These are phyloP conservation scores for Hypoxylon lienhwacheense DNA, from an alignment of 495 filamentous ascomycete genomes.

Conservation along the genomic window DNA sequence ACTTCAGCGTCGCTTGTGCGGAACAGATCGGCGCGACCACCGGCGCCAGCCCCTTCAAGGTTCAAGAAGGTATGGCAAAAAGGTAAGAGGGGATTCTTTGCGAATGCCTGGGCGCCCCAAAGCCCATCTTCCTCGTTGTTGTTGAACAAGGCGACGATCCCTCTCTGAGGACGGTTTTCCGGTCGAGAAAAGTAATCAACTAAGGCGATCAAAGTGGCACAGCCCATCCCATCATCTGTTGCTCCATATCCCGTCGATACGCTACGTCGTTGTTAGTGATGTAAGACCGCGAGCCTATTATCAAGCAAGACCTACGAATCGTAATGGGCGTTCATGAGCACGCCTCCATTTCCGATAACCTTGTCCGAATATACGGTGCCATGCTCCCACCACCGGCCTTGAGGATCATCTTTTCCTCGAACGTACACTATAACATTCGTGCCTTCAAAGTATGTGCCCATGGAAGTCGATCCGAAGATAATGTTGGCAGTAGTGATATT, in stretches of 20 bases:
- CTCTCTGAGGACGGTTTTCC: slow-evolving; percentile 74
- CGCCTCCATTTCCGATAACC: slow-evolving; percentile 66
- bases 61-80: slow-evolving; percentile 88
- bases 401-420: slow-evolving; percentile 72
- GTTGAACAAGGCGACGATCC: slow-evolving; percentile 85
- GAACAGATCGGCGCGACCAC: slow-evolving; percentile 85
- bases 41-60: slow-evolving; percentile 92
- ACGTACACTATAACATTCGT: slow-evolving; percentile 93
- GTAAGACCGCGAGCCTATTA: not conserved
- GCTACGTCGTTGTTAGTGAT: slow-evolving; percentile 45
- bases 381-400: slow-evolving; percentile 65
- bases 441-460: slow-evolving; percentile 81
- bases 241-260: slow-evolving; percentile 88
- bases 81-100: slow-evolving; percentile 73
- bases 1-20: slow-evolving; percentile 86
- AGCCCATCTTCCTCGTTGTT: slow-evolving; percentile 96
- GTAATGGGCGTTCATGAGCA: slow-evolving; percentile 94
- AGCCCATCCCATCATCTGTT: slow-evolving; percentile 91
- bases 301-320: slow-evolving; percentile 54
- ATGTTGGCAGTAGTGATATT: slow-evolving; percentile 64
- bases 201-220: slow-evolving; percentile 83
- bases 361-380: slow-evolving; percentile 43
- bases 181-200: slow-evolving; percentile 81
- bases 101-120: slow-evolving; percentile 85
- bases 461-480: slow-evolving; percentile 20